These are phyloP conservation scores for Hypoxylon trugodes DNA, from an alignment of 495 filamentous ascomycete species.

Conservation along the genomic window DNA sequence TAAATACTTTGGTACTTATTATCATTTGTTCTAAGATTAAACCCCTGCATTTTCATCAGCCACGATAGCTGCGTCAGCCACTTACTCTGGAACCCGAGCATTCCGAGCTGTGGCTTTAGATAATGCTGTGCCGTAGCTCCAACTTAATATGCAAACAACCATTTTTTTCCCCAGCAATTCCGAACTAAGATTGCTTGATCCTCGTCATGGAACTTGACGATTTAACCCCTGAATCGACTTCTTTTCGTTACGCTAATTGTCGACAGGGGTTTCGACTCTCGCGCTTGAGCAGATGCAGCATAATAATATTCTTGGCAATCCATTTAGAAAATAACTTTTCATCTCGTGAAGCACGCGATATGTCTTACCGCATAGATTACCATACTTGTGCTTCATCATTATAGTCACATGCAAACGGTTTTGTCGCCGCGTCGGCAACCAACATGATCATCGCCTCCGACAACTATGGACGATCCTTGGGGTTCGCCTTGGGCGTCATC, in stretches of 20 bases:
- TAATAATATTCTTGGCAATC: conserved; percentile 28
- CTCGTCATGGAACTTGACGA: conserved; percentile 19
- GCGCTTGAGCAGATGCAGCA: conserved; percentile 17
- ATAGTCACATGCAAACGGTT: conserved; percentile 8
- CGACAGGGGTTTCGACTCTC: conserved; percentile 17
- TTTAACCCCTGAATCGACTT: conserved; percentile 27
- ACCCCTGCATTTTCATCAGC: too few relatives aligned
- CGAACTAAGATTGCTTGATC: conserved; percentile 28
- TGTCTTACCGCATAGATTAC: conserved; percentile 4
- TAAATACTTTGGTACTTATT: too few relatives aligned
- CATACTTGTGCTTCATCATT: conserved; percentile 4
- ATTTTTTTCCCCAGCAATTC: conserved; percentile 7
- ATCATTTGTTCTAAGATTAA: too few relatives aligned
- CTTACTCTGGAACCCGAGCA: neutral
- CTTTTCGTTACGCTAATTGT: neutral
- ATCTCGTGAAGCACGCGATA: conserved; percentile 4
- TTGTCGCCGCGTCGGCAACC: conserved; percentile 24
- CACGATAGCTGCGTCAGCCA: neutral
- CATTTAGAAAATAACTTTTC: conserved; percentile 12
- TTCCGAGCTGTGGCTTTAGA: neutral
- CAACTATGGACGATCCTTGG: conserved; percentile 67
- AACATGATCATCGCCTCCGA: conserved; percentile 37
- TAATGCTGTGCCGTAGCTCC: too few relatives aligned
- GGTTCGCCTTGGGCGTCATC: conserved; percentile 59
- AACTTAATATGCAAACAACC: neutral